Evolutionary conservation across 2,329 filamentous ascomycete genomes (phyloP), one percentile per base, ranked within the genome.

Genomic region (Gaeumannomyces sp.): DNA sequence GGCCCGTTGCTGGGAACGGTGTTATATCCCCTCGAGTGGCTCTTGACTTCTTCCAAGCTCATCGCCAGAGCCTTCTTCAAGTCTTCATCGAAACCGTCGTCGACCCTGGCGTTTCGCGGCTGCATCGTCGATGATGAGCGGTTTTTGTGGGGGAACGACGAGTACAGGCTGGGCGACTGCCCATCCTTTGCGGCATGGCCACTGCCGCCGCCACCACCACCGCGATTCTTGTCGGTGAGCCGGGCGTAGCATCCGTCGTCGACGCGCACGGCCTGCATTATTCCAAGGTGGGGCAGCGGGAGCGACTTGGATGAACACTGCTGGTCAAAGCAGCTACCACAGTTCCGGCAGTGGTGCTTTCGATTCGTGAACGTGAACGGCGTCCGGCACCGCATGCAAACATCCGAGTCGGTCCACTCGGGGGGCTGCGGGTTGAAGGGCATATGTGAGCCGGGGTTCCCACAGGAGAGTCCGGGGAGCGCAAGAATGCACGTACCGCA

Each of bases 291-390:
- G 19, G 95, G 94, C 22, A 99, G 81, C 6, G 95, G 89, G 57
- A 97, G 84, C 28, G 85, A 87, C 79, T 98, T 98, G 80, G 87
- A 89, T 19, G 94, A 98, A 74, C 95, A 99, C 71, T 95, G 89
- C 69, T 94, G 92, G 74, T 97, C 96, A 75, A 99, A 99, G 72
- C 96, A 95, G 76, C 95, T 97, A 63, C 95, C 95, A 73, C 95
- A 99, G 76, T 99, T 99, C 69, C 95, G 89, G 73, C 95, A 99
- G 76, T 99, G 95, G 74, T 99, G 95, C 75, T 98, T 99, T 72
- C 95, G 89, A 76, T 99, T 99, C 65, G 94, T 99, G 73, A 99
- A 97, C 61, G 92, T 97, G 72, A 99, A 99, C 25, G 92, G 79
- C 16, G 94, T 97, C 70, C 95, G 88, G 76, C 95, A 99, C 74